Conservation (phyloP, 1,139 yeast species). For the Protomyces inundatus region DNA sequence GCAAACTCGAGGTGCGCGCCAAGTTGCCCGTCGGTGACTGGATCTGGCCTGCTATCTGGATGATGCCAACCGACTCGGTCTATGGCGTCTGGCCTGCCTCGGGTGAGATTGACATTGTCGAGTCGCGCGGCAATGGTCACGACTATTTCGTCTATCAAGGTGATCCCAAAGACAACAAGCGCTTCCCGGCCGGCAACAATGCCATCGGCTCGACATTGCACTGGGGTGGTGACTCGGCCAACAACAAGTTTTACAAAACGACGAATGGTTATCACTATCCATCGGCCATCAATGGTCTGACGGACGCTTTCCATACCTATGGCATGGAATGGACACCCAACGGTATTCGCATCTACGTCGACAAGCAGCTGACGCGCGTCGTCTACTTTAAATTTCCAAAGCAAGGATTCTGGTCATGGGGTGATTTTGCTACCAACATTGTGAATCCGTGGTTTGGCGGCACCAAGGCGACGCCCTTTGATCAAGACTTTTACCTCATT, state of each 20-base stretch:
- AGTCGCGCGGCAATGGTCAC: constrained; percentile 31
- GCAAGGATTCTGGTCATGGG: constrained; percentile 29
- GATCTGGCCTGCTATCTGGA: constrained; percentile 33
- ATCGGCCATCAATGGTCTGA: constrained; percentile 26
- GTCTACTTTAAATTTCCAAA: constrained; percentile 27
- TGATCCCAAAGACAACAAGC: constrained; percentile 7
- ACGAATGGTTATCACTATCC: constrained; percentile 19
- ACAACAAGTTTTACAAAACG: constrained; percentile 27
- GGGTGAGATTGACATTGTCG: constrained; percentile 31
- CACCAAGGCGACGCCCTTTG: constrained; percentile 30
- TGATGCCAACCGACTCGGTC: constrained; percentile 29
- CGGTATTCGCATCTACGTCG: constrained; percentile 30
- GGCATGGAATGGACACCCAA: constrained; percentile 32
- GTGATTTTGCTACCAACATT: constrained; percentile 28
- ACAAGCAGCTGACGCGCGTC: constrained; percentile 30
- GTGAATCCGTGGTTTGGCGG: constrained; percentile 30
- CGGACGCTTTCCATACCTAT: constrained; percentile 29
- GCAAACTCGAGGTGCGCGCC: constrained; percentile 31
- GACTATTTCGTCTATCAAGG: constrained; percentile 22
- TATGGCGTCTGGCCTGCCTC: constrained; percentile 32
- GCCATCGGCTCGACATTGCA: constrained; percentile 31
- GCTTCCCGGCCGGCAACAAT: constrained; percentile 28
- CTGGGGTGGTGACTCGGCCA: constrained; percentile 30
- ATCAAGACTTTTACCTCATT: constrained; percentile 31
- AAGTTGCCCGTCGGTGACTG: constrained; percentile 31